These are phyloP conservation scores for Barbatosphaeria neglecta DNA, from an alignment of 495 filamentous ascomycete genomes.

Conservation along the genomic window DNA sequence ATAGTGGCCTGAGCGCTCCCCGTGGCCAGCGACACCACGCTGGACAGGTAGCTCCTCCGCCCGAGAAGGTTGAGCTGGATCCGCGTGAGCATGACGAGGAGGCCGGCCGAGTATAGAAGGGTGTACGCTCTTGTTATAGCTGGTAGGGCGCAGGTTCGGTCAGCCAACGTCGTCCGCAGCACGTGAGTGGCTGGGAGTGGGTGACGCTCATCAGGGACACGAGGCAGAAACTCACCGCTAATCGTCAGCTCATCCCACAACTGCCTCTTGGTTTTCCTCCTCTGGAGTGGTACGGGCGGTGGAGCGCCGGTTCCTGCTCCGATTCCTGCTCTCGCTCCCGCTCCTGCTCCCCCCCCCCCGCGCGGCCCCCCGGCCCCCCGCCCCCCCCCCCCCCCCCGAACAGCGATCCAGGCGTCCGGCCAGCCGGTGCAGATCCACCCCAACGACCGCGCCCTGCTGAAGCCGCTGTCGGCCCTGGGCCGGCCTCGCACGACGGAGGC, in stretches of 20 bases:
- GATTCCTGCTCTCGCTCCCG: too few relatives aligned
- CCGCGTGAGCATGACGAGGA: conserved; percentile 84
- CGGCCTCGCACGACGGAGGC: conserved; percentile 57
- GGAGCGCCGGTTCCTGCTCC: too few relatives aligned
- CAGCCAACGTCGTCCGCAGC: conserved; percentile 3
- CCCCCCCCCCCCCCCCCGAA: conserved; percentile 7
- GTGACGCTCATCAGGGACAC: too few relatives aligned
- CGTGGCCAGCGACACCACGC: conserved; percentile 75
- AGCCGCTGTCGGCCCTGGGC: conserved; percentile 66
- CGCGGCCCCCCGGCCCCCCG: too few relatives aligned
- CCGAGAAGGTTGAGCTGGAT: conserved; percentile 97
- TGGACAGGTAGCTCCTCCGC: conserved; percentile 85
- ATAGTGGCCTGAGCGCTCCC: conserved; percentile 55
- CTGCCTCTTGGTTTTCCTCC: conserved; percentile 75
- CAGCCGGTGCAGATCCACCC: conserved; percentile 62
- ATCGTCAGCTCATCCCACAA: conserved; percentile 98
- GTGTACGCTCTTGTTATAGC: conserved; percentile 86
- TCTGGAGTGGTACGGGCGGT: conserved; percentile 24
- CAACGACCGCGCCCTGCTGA: conserved; percentile 67
- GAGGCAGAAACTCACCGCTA: conserved; percentile 48
- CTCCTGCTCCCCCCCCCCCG: too few relatives aligned
- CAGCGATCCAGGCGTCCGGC: conserved; percentile 72
- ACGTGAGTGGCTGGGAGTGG: too few relatives aligned
- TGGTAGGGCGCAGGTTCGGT: conserved; percentile 25
- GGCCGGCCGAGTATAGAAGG: conserved; percentile 77